These are phyloP conservation scores for Aphanomyces invadans DNA, from an alignment of 352 stramenopile genomes.

Conservation along the genomic window DNA sequence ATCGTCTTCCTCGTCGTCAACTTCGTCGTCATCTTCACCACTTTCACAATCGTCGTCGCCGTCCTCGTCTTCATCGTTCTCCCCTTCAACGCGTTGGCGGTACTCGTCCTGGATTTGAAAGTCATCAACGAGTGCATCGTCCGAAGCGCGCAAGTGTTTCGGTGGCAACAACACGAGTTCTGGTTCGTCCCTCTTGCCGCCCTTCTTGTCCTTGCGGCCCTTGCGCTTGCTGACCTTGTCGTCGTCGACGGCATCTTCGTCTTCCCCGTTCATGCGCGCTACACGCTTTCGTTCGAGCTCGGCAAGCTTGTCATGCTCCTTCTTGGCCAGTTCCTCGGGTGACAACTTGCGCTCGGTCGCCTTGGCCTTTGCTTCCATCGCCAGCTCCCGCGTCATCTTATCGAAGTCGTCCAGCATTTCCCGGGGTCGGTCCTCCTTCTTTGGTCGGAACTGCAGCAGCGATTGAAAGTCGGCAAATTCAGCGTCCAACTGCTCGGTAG, in stretches of 20 bases:
- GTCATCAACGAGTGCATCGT: slow-evolving; percentile 43
- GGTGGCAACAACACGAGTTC: slow-evolving; percentile 57
- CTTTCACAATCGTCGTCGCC: slow-evolving; percentile 33
- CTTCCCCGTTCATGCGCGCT: slow-evolving; percentile 91
- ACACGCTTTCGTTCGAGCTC: slow-evolving; percentile 91
- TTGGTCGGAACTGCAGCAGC: slow-evolving; percentile 70
- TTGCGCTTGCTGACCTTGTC: slow-evolving; percentile 40
- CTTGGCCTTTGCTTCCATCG: slow-evolving; percentile 89
- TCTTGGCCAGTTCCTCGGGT: slow-evolving; percentile 89
- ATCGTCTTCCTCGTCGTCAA: slow-evolving; percentile 46
- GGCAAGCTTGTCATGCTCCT: slow-evolving; percentile 86
- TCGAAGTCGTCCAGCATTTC: slow-evolving; percentile 76
- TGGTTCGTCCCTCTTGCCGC: slow-evolving; percentile 39
- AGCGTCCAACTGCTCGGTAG: slow-evolving; percentile 63
- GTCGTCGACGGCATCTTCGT: slow-evolving; percentile 56
- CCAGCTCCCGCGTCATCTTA: slow-evolving; percentile 64
- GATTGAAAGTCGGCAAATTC: slow-evolving; percentile 54
- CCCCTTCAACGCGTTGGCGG: neutral
- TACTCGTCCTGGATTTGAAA: slow-evolving; percentile 67
- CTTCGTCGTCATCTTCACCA: slow-evolving; percentile 36
- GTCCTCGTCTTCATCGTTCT: slow-evolving; percentile 28
- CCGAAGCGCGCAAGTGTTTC: slow-evolving; percentile 16
- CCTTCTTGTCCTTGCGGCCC: slow-evolving; percentile 34
- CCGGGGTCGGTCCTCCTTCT: slow-evolving; percentile 39
- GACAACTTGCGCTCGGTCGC: slow-evolving; percentile 92